Percentiles rank a stretch among this genome's conserved stretches.
Evolutionary conservation across 2,329 filamentous ascomycete genomes (phyloP).

Genomic region (Colletotrichum lentis): DNA sequence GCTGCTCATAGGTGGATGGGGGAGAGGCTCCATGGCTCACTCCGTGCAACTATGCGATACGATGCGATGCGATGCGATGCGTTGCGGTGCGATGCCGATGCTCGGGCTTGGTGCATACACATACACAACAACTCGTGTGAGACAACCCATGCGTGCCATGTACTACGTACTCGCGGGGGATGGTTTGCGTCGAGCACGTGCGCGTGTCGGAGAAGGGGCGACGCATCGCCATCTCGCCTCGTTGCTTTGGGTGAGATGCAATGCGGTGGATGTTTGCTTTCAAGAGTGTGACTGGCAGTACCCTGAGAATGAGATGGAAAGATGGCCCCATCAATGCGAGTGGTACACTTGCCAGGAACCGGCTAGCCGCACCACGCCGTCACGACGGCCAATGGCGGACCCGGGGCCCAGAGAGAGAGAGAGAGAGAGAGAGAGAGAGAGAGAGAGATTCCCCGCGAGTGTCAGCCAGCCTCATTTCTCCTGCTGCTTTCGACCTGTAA

Average conservation of each 20-base stretch:
- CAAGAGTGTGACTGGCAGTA: constrained; percentile 20
- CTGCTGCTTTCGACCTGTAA: not conserved
- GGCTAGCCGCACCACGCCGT: constrained; percentile 19
- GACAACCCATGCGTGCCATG: not conserved
- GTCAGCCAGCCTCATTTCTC: constrained; percentile 23
- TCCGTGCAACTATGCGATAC: not conserved
- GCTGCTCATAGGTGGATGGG: not conserved
- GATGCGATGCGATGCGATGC: not conserved
- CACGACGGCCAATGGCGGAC: not conserved
- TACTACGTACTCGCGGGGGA: not conserved
- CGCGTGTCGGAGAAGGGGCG: not conserved
- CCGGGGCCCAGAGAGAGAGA: no score
- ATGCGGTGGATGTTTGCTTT: constrained; percentile 21
- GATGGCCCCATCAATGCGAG: constrained; percentile 33
- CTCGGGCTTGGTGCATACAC: not conserved
- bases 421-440: not conserved
- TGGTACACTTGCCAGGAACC: constrained; percentile 12
- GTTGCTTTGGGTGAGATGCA: constrained; percentile 5
- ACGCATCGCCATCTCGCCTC: constrained; percentile 8
- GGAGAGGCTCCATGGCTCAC: no score
- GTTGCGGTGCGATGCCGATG: not conserved
- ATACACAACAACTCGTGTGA: no score
- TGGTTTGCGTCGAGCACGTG: constrained; percentile 18
- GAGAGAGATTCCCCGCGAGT: constrained; percentile 12
- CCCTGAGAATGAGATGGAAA: constrained; percentile 28